Evolutionary conservation across 2,329 filamentous ascomycete species (phyloP).

Genomic region (Talaromyces rugulosus): DNA sequence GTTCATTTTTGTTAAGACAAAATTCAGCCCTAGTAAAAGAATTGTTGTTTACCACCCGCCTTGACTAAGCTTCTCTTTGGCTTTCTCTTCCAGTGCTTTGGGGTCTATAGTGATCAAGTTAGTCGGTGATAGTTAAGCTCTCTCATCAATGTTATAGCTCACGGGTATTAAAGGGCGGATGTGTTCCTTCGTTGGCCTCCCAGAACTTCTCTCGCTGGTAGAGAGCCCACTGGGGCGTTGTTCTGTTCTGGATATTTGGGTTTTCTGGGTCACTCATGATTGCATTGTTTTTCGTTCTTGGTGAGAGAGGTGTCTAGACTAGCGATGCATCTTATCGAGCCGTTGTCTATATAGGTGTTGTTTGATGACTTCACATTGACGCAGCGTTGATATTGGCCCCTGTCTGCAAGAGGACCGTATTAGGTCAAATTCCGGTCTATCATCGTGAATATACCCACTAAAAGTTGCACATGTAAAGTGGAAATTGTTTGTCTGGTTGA

Average conservation of each 20-base stretch:
- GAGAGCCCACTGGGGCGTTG: slow-evolving; percentile 51
- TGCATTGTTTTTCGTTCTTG: neutral
- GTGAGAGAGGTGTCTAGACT: too few species aligned
- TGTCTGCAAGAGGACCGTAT: too few species aligned
- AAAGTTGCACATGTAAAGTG: too few species aligned
- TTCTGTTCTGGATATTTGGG: slow-evolving; percentile 47
- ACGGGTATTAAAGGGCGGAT: slow-evolving; percentile 52
- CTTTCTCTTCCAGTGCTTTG: slow-evolving; percentile 55
- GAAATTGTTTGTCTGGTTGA: neutral
- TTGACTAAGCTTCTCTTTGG: slow-evolving; percentile 53
- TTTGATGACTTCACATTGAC: slow-evolving; percentile 28
- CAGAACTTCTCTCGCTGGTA: slow-evolving; percentile 56
- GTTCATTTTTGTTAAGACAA: neutral
- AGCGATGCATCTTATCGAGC: neutral
- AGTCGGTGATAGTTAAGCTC: neutral
- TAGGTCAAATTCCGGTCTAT: too few species aligned
- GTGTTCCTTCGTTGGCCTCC: slow-evolving; percentile 49
- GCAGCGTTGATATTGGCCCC: slow-evolving; percentile 1
- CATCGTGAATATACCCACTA: too few species aligned
- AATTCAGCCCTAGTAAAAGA: neutral
- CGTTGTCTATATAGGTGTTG: neutral
- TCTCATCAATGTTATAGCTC: slow-evolving; percentile 1
- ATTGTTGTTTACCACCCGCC: slow-evolving; percentile 47
- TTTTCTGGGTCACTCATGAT: slow-evolving; percentile 45
- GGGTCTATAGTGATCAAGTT: slow-evolving; percentile 37